These are phyloP conservation scores for Aspergillus sclerotioniger DNA, from an alignment of 495 filamentous ascomycete genomes.

Conservation along the genomic window DNA sequence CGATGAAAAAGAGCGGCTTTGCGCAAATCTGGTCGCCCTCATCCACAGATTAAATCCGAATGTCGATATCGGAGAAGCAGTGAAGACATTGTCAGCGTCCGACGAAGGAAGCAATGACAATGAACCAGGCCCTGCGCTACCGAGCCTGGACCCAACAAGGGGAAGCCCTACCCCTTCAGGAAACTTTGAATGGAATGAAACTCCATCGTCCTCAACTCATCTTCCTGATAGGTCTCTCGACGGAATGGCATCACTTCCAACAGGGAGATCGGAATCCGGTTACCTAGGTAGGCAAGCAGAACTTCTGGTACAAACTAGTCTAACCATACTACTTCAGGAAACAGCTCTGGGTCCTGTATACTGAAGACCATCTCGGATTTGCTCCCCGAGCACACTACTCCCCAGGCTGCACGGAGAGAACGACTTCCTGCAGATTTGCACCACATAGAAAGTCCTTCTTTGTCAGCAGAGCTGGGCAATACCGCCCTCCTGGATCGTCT, in stretches of 20 bases:
- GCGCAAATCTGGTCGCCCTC: slow-evolving; percentile 10
- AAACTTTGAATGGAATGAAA: slow-evolving; percentile 24
- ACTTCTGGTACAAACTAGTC: not conserved
- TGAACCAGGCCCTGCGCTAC: not conserved
- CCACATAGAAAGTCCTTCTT: slow-evolving; percentile 1
- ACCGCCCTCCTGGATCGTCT: slow-evolving; percentile 13
- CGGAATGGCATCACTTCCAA: slow-evolving; percentile 26
- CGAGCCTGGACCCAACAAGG: not conserved
- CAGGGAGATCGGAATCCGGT: slow-evolving; percentile 15
- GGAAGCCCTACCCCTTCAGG: slow-evolving; percentile 6
- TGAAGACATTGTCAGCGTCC: slow-evolving; percentile 8
- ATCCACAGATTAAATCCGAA: slow-evolving; percentile 18
- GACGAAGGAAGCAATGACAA: not conserved
- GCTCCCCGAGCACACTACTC: slow-evolving; percentile 5
- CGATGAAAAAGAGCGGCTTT: slow-evolving; percentile 21
- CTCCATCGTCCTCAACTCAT: slow-evolving; percentile 7
- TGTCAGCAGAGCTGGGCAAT: slow-evolving; percentile 6
- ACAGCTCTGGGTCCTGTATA: slow-evolving; percentile 20
- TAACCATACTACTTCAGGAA: slow-evolving; percentile 13
- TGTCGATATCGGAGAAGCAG: slow-evolving; percentile 16
- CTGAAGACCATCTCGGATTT: slow-evolving; percentile 18
- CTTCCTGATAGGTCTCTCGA: slow-evolving; percentile 10
- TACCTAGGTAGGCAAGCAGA: slow-evolving; percentile 21
- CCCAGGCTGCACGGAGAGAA: not conserved
- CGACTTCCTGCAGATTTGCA: not conserved